A percentile compares a stretch with the other conserved stretches of the same genome.
phyloP scores from a whole-genome alignment of 192 early-diverging fungal genomes.

The Coemansia sp. region DNA sequence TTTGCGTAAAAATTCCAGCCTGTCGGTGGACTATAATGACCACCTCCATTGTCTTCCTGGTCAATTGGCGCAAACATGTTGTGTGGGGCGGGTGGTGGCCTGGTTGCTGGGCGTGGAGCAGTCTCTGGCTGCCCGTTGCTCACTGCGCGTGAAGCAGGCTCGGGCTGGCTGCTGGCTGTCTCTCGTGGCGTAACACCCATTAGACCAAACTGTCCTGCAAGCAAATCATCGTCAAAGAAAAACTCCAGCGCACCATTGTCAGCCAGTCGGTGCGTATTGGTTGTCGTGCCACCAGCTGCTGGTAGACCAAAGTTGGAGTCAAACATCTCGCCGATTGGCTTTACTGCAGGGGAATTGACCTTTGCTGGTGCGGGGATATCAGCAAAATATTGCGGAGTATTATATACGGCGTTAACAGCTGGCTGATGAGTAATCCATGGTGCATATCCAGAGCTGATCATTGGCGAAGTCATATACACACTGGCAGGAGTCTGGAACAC shows the following conservation, averaged over 20 bases:
- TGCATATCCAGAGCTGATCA: neutral
- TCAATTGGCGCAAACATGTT: constrained; percentile 4
- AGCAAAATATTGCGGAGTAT: neutral
- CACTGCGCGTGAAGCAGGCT: neutral
- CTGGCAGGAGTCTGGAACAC: neutral
- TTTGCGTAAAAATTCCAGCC: neutral
- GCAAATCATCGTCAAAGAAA: neutral
- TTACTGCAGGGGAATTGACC: neutral
- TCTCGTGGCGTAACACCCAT: no score
- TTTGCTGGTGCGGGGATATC: neutral
- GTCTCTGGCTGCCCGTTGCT: neutral
- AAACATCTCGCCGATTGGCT: neutral
- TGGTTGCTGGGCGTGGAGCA: neutral
- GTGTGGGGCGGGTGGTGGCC: neutral
- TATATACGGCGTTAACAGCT: neutral
- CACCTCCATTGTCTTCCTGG: neutral
- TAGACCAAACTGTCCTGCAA: neutral
- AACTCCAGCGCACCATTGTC: constrained; percentile 3
- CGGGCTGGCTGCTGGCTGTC: neutral
- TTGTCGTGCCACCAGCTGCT: neutral
- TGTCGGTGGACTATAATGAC: neutral
- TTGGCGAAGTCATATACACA: neutral
- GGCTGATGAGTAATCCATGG: neutral
- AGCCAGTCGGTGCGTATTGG: neutral
- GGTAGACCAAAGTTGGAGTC: neutral